Conservation (phyloP, 805 yeast species). For the Diddensiella transvaalensis region DNA sequence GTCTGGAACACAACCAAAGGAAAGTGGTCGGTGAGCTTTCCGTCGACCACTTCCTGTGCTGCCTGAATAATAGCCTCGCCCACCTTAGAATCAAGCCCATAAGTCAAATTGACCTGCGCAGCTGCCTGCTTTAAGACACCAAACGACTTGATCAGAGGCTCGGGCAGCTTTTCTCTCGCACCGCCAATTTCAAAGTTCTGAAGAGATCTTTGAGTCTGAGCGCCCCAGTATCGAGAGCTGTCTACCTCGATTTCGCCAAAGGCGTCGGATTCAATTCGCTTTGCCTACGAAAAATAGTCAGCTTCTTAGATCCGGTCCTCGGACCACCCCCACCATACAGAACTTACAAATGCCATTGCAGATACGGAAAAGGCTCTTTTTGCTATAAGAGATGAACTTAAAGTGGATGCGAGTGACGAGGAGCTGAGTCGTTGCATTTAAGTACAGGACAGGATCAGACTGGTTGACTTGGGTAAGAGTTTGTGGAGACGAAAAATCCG, state of each 20-base stretch:
- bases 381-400: neutral
- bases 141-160: conserved; percentile 85
- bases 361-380: conserved; percentile 10
- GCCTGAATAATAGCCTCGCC: conserved; percentile 86
- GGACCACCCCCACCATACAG: no score
- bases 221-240: conserved; percentile 90
- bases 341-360: conserved; percentile 2
- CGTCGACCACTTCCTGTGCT: conserved; percentile 91
- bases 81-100: conserved; percentile 84
- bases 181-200: conserved; percentile 97
- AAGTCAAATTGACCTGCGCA: conserved; percentile 79
- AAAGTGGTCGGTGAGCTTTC: conserved; percentile 89
- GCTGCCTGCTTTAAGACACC: conserved; percentile 94
- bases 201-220: conserved; percentile 88
- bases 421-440: neutral
- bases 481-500: no score
- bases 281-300: conserved; percentile 19
- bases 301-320: neutral
- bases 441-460: conserved; percentile 2
- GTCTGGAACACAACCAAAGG: conserved; percentile 99
- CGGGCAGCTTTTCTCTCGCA: conserved; percentile 82
- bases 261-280: conserved; percentile 87
- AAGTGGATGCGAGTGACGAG: neutral
- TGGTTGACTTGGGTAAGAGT: no score
- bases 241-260: conserved; percentile 95